Base-by-base conservation (phyloP, 352 stramenopile species). In the Phytophthora podocarpi region DNA sequence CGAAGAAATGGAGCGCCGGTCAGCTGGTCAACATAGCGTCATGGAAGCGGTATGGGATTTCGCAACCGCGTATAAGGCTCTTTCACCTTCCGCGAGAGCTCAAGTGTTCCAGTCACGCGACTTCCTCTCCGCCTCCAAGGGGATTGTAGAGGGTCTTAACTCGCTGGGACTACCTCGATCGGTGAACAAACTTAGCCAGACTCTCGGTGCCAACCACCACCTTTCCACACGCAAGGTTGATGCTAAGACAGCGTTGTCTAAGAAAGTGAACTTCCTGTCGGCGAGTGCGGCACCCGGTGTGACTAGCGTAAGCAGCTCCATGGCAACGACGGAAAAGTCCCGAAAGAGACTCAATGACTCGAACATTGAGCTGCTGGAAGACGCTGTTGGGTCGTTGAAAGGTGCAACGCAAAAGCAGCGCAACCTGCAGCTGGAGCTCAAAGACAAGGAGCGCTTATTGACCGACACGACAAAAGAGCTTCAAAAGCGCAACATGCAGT, bases 31-130 rank as follows among this genome's bases (percentile, higher is more conserved):
- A 23, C 63, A 76, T 35, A 64, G 47, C 23, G 67, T 85, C 12
- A 47, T 82, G 35, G 76, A 85, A 37, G 76, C 76, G 6, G 76
- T 70, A 5, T 77, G 53, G 59, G 45, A 63, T 31, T 82, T 85
- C 36, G 55, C 76, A 13, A 58, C 59, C 0, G 67, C 76, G 7
- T 85, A 77, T 52, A 76, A 72, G 34, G 72, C 64, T 18, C 40
- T 82, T 30, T 58, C 70, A 31, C 69, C 71, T 52, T 64, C 64
- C 26, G 70, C 74, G 0, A 56, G 64, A 24, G 59, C 61, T 12
- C 59, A 78, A 53, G 71, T 75, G n/a, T 75, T 79, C 31, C 73
- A 70, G 27, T 74, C 71, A 9, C 56, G 58, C 4, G 70, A 74
- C 16, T 76, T 85, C 30, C 62, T 78, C 15, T 63, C 47, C 0